Evolutionary conservation across 192 early-diverging fungal species (phyloP).

Genomic region (Gamsiella multidivaricata): DNA sequence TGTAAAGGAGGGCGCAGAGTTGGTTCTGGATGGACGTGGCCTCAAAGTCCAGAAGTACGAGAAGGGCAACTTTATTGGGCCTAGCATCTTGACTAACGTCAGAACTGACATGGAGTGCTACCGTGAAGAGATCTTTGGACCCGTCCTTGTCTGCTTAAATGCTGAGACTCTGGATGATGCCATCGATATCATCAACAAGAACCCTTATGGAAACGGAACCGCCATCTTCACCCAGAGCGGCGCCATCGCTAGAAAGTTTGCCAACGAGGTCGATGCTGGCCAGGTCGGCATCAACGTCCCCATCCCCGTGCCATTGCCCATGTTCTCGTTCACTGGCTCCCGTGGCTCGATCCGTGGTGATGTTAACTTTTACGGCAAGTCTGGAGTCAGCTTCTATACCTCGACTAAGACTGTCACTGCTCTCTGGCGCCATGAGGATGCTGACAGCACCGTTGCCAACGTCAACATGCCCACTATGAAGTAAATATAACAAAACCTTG

Average conservation of each 20-base stretch:
- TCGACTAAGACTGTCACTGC: conserved; percentile 95
- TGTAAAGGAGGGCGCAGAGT: conserved; percentile 85
- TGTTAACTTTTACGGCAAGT: conserved; percentile 91
- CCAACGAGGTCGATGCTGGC: conserved; percentile 89
- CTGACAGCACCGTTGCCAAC: conserved; percentile 65
- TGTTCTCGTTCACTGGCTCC: conserved; percentile 96
- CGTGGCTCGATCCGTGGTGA: conserved; percentile 93
- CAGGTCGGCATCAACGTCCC: conserved; percentile 93
- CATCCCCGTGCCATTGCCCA: conserved; percentile 96
- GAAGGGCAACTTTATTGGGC: conserved; percentile 93
- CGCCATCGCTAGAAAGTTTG: conserved; percentile 86
- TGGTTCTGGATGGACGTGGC: conserved; percentile 91
- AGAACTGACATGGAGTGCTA: conserved; percentile 88
- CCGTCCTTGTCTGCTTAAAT: conserved; percentile 86
- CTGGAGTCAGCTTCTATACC: conserved; percentile 88
- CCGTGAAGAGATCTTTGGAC: conserved; percentile 95
- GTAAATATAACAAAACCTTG: conserved; percentile 22
- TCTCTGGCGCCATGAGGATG: conserved; percentile 93
- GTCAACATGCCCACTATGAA: conserved; percentile 93
- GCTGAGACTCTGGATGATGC: conserved; percentile 92
- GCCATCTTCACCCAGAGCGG: conserved; percentile 94
- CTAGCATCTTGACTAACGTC: conserved; percentile 88
- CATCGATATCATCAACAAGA: conserved; percentile 88
- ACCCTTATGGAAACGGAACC: conserved; percentile 89
- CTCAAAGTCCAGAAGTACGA: conserved; percentile 78